phyloP scores from a whole-genome alignment of 148 eudicot species.

The Fagopyrum tataricum region DNA sequence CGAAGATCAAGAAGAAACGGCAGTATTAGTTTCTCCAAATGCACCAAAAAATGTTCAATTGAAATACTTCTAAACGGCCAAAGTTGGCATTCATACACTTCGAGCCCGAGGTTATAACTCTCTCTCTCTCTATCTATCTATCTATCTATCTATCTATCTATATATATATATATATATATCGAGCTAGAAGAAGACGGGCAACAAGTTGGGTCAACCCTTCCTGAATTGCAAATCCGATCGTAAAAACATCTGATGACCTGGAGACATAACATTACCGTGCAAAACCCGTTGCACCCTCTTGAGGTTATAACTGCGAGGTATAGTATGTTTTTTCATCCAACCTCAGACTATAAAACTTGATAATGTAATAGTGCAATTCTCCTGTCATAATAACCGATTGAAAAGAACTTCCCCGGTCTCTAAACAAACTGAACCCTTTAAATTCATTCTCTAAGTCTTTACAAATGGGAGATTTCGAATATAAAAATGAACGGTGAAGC shows the following conservation, averaged over 20 bases:
- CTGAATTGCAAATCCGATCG: too few species aligned
- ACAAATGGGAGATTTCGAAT: not conserved
- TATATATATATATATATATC: too few species aligned
- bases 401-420: not conserved
- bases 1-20: not conserved
- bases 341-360: not conserved
- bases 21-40: constrained; percentile 3
- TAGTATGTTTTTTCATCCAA: not conserved
- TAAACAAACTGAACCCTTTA: not conserved
- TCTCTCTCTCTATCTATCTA: too few species aligned
- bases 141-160: too few species aligned
- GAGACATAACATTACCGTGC: too few species aligned
- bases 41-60: not conserved
- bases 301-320: too few species aligned
- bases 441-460: not conserved
- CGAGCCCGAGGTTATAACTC: not conserved
- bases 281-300: too few species aligned
- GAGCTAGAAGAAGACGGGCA: too few species aligned
- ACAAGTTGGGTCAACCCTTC: too few species aligned
- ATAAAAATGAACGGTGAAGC: not conserved
- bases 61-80: not conserved
- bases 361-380: not conserved
- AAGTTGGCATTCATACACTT: not conserved
- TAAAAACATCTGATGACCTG: too few species aligned
- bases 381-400: not conserved